Conservation (phyloP, 1,284 basidiomycete genomes). For the Acaromyces ingoldii region DNA sequence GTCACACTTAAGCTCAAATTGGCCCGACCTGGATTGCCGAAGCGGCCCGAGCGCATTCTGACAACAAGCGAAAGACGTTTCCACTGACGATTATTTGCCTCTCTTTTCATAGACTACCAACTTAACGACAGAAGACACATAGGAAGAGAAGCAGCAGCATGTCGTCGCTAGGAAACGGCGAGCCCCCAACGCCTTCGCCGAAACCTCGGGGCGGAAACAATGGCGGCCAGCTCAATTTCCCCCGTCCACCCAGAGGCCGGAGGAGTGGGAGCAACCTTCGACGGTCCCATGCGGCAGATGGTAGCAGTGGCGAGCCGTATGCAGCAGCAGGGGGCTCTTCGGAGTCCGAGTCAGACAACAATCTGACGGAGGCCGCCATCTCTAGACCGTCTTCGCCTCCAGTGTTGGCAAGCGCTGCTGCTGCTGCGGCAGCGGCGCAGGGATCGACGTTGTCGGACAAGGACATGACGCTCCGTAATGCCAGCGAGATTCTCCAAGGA, state of each 20-base stretch:
- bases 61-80: too few relatives aligned
- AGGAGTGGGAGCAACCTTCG: neutral
- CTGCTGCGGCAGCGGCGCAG: neutral
- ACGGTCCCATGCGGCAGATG: neutral
- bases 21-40: too few relatives aligned
- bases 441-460: neutral
- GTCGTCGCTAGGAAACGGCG: too few relatives aligned
- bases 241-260: neutral
- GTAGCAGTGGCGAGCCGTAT: too few relatives aligned
- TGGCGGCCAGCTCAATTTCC: neutral
- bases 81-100: too few relatives aligned
- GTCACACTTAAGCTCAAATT: too few relatives aligned
- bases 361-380: neutral
- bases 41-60: too few relatives aligned
- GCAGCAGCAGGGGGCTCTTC: too few relatives aligned
- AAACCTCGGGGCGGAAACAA: neutral
- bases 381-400: neutral
- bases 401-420: neutral
- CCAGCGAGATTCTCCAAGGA: neutral
- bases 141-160: too few relatives aligned
- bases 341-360: neutral
- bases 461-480: neutral
- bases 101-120: too few relatives aligned
- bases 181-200: neutral
- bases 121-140: too few relatives aligned